Percentiles rank a stretch among this genome's conserved stretches.
phyloP scores from a whole-genome alignment of 805 yeast species.

The Yarrowia deformans region DNA sequence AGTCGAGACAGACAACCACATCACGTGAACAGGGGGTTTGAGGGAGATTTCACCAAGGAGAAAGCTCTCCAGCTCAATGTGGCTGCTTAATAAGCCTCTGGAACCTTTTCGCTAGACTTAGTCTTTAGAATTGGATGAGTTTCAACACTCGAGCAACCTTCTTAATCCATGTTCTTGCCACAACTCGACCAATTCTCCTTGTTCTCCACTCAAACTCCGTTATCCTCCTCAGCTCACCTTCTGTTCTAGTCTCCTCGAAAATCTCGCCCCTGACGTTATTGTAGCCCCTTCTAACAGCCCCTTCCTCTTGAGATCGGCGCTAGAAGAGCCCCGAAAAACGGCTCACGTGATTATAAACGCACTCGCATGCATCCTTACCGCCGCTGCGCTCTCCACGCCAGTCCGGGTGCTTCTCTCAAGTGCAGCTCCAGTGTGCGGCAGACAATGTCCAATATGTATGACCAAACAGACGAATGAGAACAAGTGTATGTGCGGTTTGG shows the following conservation, averaged over 20 bases:
- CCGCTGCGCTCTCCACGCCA: conserved; percentile 23
- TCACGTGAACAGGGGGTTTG: neutral
- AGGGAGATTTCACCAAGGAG: neutral
- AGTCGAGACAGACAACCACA: neutral
- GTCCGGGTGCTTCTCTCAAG: neutral
- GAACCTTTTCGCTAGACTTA: no score
- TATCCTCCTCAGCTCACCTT: neutral
- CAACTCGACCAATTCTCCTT: neutral
- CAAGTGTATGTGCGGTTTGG: neutral
- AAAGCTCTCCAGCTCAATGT: no score
- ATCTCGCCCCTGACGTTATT: neutral
- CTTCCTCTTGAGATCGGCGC: neutral
- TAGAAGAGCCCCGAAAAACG: conserved; percentile 5
- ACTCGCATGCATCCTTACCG: conserved; percentile 8
- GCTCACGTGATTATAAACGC: conserved; percentile 24
- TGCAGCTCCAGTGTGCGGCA: conserved; percentile 12
- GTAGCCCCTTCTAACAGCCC: neutral
- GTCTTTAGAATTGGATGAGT: no score
- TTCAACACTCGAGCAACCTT: neutral
- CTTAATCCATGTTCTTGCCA: neutral
- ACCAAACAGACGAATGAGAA: neutral
- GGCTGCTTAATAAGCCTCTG: no score
- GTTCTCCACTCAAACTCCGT: neutral
- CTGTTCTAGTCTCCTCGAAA: neutral
- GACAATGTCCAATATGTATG: conserved; percentile 4